Conservation (phyloP, 306 rosid genomes). For the Ceratonia siliqua region DNA sequence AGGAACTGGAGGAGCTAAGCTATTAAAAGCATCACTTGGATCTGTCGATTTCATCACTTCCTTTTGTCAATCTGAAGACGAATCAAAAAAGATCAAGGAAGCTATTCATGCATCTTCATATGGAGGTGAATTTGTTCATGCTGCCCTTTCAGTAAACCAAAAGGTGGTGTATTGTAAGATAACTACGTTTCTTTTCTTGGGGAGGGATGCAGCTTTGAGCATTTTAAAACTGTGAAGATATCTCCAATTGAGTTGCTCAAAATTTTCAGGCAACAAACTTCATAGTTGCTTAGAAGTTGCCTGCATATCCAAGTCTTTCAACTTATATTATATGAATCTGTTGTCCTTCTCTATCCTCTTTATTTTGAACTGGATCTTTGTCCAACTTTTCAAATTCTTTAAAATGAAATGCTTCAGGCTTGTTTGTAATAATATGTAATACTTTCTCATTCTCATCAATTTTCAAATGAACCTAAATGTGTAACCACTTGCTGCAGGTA, state of each 20-base stretch:
- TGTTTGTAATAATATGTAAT: conserved; percentile 20
- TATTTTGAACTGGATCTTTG: conserved; percentile 17
- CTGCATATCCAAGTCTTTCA: conserved; percentile 14
- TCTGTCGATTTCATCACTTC: conserved; percentile 95
- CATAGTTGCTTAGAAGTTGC: neutral
- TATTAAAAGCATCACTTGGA: conserved; percentile 84
- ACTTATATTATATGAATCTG: neutral
- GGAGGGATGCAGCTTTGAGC: conserved; percentile 19
- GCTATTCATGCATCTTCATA: conserved; percentile 82
- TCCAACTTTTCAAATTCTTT: neutral
- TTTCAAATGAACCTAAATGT: conserved; percentile 26
- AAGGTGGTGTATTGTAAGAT: conserved; percentile 55
- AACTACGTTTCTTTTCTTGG: conserved; percentile 10
- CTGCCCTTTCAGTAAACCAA: conserved; percentile 81
- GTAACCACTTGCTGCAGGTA: conserved; percentile 56
- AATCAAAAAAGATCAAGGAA: conserved; percentile 71
- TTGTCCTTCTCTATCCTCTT: neutral
- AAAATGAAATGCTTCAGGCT: neutral
- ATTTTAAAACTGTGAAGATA: conserved; percentile 17
- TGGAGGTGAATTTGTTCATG: conserved; percentile 92
- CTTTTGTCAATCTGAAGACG: conserved; percentile 68
- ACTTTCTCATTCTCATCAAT: conserved; percentile 3
- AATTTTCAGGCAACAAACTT: neutral
- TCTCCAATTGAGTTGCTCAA: conserved; percentile 2
- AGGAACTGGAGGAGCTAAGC: conserved; percentile 57